phyloP scores from a whole-genome alignment of 768 basidiomycete species.

The Lactifluus piperatus region DNA sequence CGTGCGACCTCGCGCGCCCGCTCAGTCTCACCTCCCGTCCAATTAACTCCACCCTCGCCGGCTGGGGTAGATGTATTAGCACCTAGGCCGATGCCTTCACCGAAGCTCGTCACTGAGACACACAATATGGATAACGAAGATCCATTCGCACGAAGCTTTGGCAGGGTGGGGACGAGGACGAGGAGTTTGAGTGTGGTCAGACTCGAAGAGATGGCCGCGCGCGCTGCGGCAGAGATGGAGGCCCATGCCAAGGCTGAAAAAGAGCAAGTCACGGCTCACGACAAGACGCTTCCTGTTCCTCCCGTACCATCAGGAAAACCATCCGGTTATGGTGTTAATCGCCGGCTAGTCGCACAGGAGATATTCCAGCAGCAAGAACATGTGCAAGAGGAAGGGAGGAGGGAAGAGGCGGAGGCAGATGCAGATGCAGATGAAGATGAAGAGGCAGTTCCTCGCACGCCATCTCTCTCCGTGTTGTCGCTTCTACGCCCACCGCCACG shows the following conservation, averaged over 20 bases:
- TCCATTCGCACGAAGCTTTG: not conserved
- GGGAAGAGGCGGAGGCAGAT: conserved; percentile 9
- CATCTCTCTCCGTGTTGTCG: conserved; percentile 26
- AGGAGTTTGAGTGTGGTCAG: conserved; percentile 56
- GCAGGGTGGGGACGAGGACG: conserved; percentile 22
- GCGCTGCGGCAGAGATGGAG: conserved; percentile 19
- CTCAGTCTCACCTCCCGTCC: conserved; percentile 56
- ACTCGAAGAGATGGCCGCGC: conserved; percentile 68
- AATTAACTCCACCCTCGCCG: conserved; percentile 19
- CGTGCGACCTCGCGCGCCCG: conserved; percentile 47
- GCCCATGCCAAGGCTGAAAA: conserved; percentile 23
- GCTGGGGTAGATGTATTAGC: conserved; percentile 34
- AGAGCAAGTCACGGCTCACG: conserved; percentile 22
- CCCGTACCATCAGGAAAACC: conserved; percentile 43
- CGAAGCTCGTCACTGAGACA: conserved; percentile 36
- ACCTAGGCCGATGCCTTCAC: conserved; percentile 61
- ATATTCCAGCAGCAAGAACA: conserved; percentile 22
- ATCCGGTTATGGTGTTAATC: conserved; percentile 9
- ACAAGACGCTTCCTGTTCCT: conserved; percentile 56
- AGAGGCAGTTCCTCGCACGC: conserved; percentile 16
- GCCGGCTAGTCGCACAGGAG: conserved; percentile 27
- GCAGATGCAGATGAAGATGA: not conserved
- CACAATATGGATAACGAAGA: not conserved
- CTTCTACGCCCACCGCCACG: conserved; percentile 24
- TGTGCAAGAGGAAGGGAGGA: not conserved